Evolutionary conservation across 75 land plant genomes (phyloP).

Genomic region (Sequoia sempervirens): DNA sequence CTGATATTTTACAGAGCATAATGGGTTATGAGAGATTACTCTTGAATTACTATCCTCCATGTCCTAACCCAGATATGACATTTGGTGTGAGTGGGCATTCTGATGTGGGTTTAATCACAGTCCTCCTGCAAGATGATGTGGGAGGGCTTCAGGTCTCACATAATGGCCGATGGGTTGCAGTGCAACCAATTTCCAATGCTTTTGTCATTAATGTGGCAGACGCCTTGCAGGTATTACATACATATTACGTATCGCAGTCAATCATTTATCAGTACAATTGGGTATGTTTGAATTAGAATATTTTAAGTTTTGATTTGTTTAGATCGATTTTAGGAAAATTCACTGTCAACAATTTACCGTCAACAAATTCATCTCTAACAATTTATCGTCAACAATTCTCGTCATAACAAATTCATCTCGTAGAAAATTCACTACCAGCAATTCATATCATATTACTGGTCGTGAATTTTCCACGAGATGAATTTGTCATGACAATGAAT

Average conservation of each 20-base stretch:
- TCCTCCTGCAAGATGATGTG: constrained; percentile 30
- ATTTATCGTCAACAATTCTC: too few relatives aligned
- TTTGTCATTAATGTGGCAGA: constrained; percentile 31
- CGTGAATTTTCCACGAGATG: too few relatives aligned
- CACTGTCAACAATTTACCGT: too few relatives aligned
- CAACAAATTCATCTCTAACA: too few relatives aligned
- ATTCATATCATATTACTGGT: too few relatives aligned
- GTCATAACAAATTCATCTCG: too few relatives aligned
- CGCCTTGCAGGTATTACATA: constrained; percentile 16
- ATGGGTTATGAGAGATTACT: constrained; percentile 23
- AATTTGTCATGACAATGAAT: too few relatives aligned
- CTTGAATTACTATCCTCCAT: constrained; percentile 33
- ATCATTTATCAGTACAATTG: neutral
- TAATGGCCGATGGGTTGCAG: constrained; percentile 17
- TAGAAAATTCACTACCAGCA: too few relatives aligned
- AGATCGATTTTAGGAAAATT: too few relatives aligned
- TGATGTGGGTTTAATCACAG: constrained; percentile 16
- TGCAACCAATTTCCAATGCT: constrained; percentile 15
- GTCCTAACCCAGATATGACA: constrained; percentile 29
- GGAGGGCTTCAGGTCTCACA: constrained; percentile 22
- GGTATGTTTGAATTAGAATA: too few relatives aligned
- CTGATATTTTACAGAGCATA: constrained; percentile 21
- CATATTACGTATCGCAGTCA: neutral
- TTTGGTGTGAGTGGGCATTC: constrained; percentile 20
- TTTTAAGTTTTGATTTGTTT: too few relatives aligned